Conservation (phyloP, 805 yeast species). For the Lipomyces starkeyi region DNA sequence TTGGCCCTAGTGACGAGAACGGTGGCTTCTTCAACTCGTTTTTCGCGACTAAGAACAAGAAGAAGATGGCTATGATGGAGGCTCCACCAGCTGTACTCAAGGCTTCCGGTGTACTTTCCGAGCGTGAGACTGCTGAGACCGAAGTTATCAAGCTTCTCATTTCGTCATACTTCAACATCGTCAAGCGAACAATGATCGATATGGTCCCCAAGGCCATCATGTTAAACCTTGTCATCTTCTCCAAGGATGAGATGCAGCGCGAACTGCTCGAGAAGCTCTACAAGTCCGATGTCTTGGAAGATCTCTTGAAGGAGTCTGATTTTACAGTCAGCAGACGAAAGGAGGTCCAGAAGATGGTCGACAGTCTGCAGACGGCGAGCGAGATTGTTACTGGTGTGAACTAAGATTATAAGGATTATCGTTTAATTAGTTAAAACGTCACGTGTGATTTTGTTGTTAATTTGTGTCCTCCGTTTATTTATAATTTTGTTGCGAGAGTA, state of each 20-base stretch:
- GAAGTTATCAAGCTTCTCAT: constrained; percentile 94
- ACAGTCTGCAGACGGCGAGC: constrained; percentile 84
- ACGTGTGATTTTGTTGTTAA: not conserved
- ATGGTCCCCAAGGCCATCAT: constrained; percentile 93
- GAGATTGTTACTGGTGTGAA: constrained; percentile 70
- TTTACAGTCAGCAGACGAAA: constrained; percentile 90
- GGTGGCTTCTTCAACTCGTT: constrained; percentile 95
- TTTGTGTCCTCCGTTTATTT: not conserved
- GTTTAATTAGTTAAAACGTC: not conserved
- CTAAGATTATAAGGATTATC: constrained; percentile 10
- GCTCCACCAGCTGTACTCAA: constrained; percentile 95
- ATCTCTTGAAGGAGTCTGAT: constrained; percentile 89
- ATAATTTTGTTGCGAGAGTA: not conserved
- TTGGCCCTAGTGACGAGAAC: constrained; percentile 54
- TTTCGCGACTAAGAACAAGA: constrained; percentile 88
- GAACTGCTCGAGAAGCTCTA: constrained; percentile 87
- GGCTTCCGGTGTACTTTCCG: constrained; percentile 91
- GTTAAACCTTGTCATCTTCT: constrained; percentile 84
- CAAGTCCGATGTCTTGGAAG: constrained; percentile 68
- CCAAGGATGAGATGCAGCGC: constrained; percentile 84
- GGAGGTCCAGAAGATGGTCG: constrained; percentile 95
- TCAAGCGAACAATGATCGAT: constrained; percentile 91
- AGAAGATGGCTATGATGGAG: constrained; percentile 93
- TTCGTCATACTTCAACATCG: constrained; percentile 87
- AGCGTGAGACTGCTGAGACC: constrained; percentile 94